phyloP scores from a whole-genome alignment of 2,329 filamentous ascomycete genomes.

The Paecilomyces fulvus region DNA sequence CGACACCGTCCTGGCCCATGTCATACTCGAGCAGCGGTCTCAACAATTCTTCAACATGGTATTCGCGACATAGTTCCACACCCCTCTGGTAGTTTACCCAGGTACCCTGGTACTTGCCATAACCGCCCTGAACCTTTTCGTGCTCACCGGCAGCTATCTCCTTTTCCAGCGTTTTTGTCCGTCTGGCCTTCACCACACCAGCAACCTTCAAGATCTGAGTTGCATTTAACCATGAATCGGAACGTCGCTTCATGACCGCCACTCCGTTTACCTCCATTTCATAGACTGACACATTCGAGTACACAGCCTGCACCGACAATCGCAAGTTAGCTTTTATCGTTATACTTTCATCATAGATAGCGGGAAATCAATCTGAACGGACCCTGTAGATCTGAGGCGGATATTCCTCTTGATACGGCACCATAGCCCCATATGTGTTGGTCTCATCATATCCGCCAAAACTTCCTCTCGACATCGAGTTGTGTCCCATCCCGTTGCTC shows the following conservation, averaged over 20 bases:
- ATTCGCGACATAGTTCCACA: conserved; percentile 77
- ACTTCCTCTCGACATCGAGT: conserved; percentile 20
- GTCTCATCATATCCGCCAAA: conserved; percentile 34
- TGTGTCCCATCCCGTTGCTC: conserved; percentile 27
- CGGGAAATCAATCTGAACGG: conserved; percentile 5
- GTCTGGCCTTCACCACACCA: conserved; percentile 92
- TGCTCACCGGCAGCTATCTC: conserved; percentile 94
- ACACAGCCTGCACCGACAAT: conserved; percentile 56
- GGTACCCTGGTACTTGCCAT: conserved; percentile 97
- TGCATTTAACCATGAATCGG: conserved; percentile 94
- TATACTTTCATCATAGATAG: no score
- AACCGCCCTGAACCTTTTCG: conserved; percentile 96
- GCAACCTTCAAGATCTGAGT: conserved; percentile 98
- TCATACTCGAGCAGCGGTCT: conserved; percentile 43
- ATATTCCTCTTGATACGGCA: conserved; percentile 30
- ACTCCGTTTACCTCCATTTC: conserved; percentile 95
- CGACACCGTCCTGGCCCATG: conserved; percentile 47
- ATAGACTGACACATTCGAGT: conserved; percentile 93
- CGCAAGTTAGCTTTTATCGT: conserved; percentile 6
- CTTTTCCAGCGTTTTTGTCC: conserved; percentile 95
- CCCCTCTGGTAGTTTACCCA: conserved; percentile 95
- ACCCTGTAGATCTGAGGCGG: conserved; percentile 43
- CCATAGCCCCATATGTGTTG: conserved; percentile 31
- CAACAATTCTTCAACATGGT: conserved; percentile 45
- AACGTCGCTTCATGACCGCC: conserved; percentile 89